Conservation (phyloP, 345 rosid genomes). For the Lagerstroemia speciosa region DNA sequence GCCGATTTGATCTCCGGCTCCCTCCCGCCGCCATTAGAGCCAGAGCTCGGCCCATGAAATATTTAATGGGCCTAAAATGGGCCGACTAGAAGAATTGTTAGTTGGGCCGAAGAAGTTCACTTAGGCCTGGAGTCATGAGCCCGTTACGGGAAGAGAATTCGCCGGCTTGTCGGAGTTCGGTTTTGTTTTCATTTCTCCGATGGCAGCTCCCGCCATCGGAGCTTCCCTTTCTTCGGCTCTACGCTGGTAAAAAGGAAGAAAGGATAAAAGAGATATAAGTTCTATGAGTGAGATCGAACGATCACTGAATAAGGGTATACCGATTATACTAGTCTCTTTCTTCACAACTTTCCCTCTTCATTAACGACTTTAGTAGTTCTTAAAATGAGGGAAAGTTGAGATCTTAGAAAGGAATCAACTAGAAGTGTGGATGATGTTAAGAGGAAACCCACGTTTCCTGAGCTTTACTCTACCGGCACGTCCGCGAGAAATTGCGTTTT, state of each 20-base stretch:
- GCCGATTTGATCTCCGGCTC: conserved; percentile 1
- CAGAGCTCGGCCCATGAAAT: neutral
- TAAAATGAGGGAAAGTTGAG: neutral
- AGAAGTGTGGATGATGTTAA: neutral
- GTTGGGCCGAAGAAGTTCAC: neutral
- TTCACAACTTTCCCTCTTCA: neutral
- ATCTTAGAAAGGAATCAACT: neutral
- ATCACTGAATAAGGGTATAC: no score
- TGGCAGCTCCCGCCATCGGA: neutral
- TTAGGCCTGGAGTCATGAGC: neutral
- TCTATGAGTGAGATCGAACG: no score
- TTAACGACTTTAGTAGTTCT: neutral
- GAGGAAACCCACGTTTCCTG: neutral
- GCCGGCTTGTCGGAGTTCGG: neutral
- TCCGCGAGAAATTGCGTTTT: neutral
- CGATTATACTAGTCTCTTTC: no score
- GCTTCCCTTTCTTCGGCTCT: neutral
- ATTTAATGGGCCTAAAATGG: neutral
- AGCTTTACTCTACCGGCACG: neutral
- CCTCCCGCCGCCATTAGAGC: neutral
- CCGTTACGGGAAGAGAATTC: neutral
- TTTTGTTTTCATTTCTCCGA: neutral
- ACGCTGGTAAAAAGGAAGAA: no score
- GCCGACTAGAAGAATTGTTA: no score
- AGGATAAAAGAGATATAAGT: no score